Base-by-base conservation (phyloP, 2,329 filamentous ascomycete species). In the Nemania abortiva region DNA sequence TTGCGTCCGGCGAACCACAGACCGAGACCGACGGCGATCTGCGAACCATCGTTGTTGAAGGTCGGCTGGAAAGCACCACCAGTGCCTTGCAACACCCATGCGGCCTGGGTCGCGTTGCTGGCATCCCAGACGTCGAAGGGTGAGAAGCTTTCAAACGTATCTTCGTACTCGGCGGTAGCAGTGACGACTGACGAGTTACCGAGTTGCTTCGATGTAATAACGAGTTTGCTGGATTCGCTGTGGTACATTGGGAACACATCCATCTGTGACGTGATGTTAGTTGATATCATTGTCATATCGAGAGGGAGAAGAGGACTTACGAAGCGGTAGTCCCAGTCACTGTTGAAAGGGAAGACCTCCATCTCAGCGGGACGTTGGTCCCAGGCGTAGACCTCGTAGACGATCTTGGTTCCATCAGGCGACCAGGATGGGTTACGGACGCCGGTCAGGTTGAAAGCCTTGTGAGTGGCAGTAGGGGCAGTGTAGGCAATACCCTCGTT, bases 321-420 rank as follows among this genome's bases (percentile, higher is more conserved):
- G 75, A 81, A 82, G 22, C 80, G 78, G 67, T 83, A 83, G 5
- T 83, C 82, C 78, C 78, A 83, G 4, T 82, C 78, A 6, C 50
- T 42, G 50, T 83, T 79, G 77, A 77, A 84, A 69, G 77, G 79
- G 69, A 79, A 83, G 6, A 83, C 75, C 50, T 74, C 50, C 71
- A 81, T 80, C 11, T 79, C 78, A 60, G 79, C 76, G 0, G 78
- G 71, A 3, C 81, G 81, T 10, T 74, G 71, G 3, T 74, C 69
- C 74, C 77, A 81, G 18, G 58, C 68, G 1, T 73, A 42, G 45
- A 74, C 74, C 69, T 80, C 73, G 42, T 74, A 75, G 34, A 74
- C 71, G 27, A 74, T 47, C 57, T 72, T 68, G 15, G 66, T 69
- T 11, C 72, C 81, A 24, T 82, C 79, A 0, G 77, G 77, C 6